Evolutionary conservation across 495 filamentous ascomycete genomes (phyloP).

Genomic region (Tuber aestivum): DNA sequence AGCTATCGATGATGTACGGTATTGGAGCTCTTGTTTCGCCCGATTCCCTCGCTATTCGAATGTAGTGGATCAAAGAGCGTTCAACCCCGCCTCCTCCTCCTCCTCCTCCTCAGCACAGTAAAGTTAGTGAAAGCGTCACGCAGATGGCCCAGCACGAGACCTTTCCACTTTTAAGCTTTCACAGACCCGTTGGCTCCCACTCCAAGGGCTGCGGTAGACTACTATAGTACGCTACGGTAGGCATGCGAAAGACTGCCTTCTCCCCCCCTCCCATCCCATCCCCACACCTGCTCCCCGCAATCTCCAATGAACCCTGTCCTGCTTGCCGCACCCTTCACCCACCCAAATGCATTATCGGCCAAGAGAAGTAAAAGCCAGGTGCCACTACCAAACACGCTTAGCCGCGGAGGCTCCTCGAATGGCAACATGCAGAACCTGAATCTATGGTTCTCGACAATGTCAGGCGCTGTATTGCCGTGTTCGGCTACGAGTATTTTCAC

Average conservation of each 20-base stretch:
- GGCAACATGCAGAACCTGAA: background rate
- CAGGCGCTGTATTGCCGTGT: background rate
- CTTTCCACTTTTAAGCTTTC: background rate
- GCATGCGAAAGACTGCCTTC: background rate
- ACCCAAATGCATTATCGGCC: constrained; percentile 25
- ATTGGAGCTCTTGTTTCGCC: background rate
- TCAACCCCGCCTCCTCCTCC: too few species aligned
- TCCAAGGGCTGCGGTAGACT: too few species aligned
- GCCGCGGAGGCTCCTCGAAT: background rate
- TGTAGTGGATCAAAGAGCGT: background rate
- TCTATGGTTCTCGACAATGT: background rate
- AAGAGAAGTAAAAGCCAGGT: background rate
- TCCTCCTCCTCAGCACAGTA: background rate
- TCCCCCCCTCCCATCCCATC: constrained; percentile 7
- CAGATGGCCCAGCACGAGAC: constrained; percentile 24
- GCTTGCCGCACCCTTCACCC: constrained; percentile 27
- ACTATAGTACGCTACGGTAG: too few species aligned
- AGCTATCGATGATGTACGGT: background rate
- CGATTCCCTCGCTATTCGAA: background rate
- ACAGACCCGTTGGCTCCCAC: background rate
- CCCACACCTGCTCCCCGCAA: constrained; percentile 38
- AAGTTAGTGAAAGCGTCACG: background rate
- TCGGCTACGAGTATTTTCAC: background rate
- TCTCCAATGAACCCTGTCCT: constrained; percentile 16
- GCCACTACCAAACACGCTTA: background rate